Evolutionary conservation across 805 yeast genomes (phyloP).

Genomic region (Lipomyces mesembrius): DNA sequence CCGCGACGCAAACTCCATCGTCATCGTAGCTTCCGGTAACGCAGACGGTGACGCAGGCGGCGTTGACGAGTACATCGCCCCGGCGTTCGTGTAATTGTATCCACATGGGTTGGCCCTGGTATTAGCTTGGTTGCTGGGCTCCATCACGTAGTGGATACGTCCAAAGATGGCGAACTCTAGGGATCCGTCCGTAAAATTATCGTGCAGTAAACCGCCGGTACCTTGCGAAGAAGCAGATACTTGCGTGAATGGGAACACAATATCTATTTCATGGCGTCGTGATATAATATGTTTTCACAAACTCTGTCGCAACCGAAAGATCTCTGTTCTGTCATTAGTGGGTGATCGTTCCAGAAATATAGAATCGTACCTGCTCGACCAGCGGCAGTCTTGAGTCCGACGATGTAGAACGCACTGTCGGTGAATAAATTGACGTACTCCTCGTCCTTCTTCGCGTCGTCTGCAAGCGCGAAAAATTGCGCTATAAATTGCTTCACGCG

Average conservation of each 20-base stretch:
- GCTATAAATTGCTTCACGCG: constrained; percentile 20
- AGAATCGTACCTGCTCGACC: constrained; percentile 18
- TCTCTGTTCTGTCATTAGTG: constrained; percentile 5
- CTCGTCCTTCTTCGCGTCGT: constrained; percentile 15
- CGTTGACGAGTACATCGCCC: background rate
- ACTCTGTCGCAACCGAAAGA: constrained; percentile 7
- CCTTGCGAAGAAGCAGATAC: background rate
- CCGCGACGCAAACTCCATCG: constrained; percentile 21
- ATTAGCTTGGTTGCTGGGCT: constrained; percentile 7
- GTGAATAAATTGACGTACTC: constrained; percentile 21
- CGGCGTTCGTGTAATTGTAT: background rate
- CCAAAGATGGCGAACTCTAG: constrained; percentile 23
- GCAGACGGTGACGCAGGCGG: background rate
- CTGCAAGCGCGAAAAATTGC: constrained; percentile 16
- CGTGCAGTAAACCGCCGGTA: background rate
- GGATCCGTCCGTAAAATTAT: background rate
- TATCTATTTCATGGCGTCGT: constrained; percentile 19
- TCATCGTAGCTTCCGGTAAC: constrained; percentile 3
- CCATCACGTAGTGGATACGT: constrained; percentile 22
- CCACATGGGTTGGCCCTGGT: background rate
- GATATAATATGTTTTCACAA: constrained; percentile 10
- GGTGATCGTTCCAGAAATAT: background rate
- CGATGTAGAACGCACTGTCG: constrained; percentile 20
- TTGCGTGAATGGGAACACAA: constrained; percentile 18
- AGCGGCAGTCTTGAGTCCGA: constrained; percentile 23